Percentiles rank a stretch among this genome's conserved stretches.
Conservation (phyloP, 2,329 filamentous ascomycete genomes). For the Rugonectria rugulosa region DNA sequence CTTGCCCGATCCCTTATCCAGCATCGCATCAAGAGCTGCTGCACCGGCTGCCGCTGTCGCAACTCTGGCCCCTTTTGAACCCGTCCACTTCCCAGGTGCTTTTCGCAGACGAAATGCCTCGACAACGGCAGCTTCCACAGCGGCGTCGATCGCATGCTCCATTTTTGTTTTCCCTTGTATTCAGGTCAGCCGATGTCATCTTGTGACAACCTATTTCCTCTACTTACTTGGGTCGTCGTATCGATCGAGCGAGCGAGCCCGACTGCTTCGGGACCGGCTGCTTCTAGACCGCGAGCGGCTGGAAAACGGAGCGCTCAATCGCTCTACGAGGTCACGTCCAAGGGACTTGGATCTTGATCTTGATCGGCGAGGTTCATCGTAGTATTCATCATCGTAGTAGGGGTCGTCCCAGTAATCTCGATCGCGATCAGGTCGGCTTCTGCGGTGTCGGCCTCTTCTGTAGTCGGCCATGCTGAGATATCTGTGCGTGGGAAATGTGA, state of each 20-base stretch:
- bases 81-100: conserved; percentile 49
- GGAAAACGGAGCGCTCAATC: too few species aligned
- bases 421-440: neutral
- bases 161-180: too few species aligned
- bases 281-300: neutral
- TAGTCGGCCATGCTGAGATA: neutral
- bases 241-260: neutral
- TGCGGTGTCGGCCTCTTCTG: neutral
- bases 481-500: too few species aligned
- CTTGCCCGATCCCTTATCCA: conserved; percentile 17
- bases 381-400: neutral
- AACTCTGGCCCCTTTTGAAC: conserved; percentile 48
- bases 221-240: neutral
- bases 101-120: conserved; percentile 49
- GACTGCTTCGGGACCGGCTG: too few species aligned
- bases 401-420: neutral
- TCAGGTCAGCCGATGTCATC: too few species aligned
- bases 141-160: conserved; percentile 29
- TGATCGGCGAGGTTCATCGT: neutral
- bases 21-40: conserved; percentile 48
- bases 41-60: conserved; percentile 51
- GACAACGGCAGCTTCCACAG: conserved; percentile 49
- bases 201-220: too few species aligned
- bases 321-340: too few species aligned
- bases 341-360: neutral